Evolutionary conservation across 306 rosid genomes (phyloP), one percentile per base, ranked within the genome.

Genomic region (Urtica urens): DNA sequence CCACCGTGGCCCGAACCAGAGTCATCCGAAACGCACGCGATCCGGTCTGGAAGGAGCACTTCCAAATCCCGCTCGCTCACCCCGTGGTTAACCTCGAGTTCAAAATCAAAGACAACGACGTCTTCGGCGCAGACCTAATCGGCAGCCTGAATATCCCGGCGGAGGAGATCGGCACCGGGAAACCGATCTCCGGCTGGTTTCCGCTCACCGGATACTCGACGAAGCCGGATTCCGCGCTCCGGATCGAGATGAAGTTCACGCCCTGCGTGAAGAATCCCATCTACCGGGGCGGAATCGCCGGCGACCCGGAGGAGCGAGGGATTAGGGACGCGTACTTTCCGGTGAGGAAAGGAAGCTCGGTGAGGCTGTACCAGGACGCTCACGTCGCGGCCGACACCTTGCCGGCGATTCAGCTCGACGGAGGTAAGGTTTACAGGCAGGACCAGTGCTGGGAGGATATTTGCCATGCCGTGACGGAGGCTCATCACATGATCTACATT

Each of bases 391-490:
- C 9, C 55, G 59, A 1, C 71, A 0, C 46, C 31, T 1, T 75
- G 25, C 85, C 87, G 49, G 58, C 60, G 63, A 77, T 90, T 57
- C 19, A 65, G 46, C 70, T 90, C 21, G 99, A 90, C 2, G 71
- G 44, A 2, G 73, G 79, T 16, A 46, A 65, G 60, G 64, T 74
- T 39, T 90, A n/a, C 20, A 41, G 23, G 45, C 77, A 59, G 0
- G 85, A 45, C 57, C 77, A 65, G n/a, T 81, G 95, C 49, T 90
- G 99, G 99, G 99, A 90, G 62, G 99, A 90, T 60, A 82, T 90
- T 1, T 90, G 96, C 44, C 44, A 79, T 53, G 96, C 95, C 22
- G 82, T 90, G 18, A 18, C 79, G 6, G 96, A 90, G 72, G 99
- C 99, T 48, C 99, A 85, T 53, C 96, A 90, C 59, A 41, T 90